Evolutionary conservation across 179 eudicot genomes (phyloP).

Genomic region (Heliamphora pulchella): DNA sequence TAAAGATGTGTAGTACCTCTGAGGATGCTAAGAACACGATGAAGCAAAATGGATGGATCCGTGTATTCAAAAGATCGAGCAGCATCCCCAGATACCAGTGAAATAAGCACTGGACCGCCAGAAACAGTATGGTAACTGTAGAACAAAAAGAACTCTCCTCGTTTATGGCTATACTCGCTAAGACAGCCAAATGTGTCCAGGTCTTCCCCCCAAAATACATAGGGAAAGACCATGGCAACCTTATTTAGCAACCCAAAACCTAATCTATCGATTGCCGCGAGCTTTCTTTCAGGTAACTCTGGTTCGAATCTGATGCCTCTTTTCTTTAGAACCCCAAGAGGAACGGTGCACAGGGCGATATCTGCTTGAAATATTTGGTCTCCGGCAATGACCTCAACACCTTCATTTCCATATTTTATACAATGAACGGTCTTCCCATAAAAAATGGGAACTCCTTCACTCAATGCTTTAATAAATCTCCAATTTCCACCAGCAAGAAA

Average conservation of each 20-base stretch:
- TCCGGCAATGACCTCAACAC: constrained; percentile 74
- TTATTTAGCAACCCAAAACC: constrained; percentile 95
- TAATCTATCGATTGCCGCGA: constrained; percentile 69
- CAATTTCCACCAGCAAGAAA: constrained; percentile 94
- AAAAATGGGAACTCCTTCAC: constrained; percentile 79
- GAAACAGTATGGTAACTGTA: constrained; percentile 92
- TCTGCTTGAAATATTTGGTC: constrained; percentile 78
- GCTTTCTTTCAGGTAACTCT: constrained; percentile 67
- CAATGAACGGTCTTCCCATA: constrained; percentile 61
- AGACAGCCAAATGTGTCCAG: constrained; percentile 88
- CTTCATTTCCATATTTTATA: constrained; percentile 58
- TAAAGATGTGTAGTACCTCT: constrained; percentile 53
- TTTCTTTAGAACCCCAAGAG: constrained; percentile 83
- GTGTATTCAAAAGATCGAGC: constrained; percentile 62
- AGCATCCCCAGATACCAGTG: constrained; percentile 86
- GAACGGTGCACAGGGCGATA: constrained; percentile 80
- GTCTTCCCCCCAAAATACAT: constrained; percentile 94
- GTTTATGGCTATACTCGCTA: constrained; percentile 37
- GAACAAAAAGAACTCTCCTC: constrained; percentile 86
- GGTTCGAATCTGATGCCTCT: constrained; percentile 62
- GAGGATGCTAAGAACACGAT: constrained; percentile 63
- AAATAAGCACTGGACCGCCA: constrained; percentile 85
- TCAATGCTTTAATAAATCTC: constrained; percentile 67
- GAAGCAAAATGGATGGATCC: constrained; percentile 55
- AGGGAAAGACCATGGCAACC: constrained; percentile 88